A percentile compares a stretch with the other conserved stretches of the same genome.
Conservation (phyloP, 768 basidiomycete genomes). For the Boletus sensibilis region DNA sequence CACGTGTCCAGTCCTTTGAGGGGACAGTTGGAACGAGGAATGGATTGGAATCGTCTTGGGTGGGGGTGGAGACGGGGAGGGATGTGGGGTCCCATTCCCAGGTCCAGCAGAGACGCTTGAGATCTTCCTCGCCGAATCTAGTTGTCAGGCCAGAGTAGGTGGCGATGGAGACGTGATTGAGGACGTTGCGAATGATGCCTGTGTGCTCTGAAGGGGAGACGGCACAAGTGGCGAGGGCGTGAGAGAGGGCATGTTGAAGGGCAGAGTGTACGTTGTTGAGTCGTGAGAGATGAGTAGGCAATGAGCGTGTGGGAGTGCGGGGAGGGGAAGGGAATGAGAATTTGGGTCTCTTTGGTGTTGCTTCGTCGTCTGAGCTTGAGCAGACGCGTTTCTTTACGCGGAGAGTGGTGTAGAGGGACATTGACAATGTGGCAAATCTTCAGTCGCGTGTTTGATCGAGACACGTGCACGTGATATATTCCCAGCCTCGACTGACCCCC, state of each 20-base stretch:
- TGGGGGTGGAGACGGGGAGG: constrained; percentile 30
- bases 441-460: constrained; percentile 21
- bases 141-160: constrained; percentile 67
- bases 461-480: constrained; percentile 36
- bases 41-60: constrained; percentile 64
- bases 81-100: constrained; percentile 81
- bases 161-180: constrained; percentile 70
- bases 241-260: constrained; percentile 79
- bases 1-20: constrained; percentile 70
- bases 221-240: constrained; percentile 80
- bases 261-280: constrained; percentile 64
- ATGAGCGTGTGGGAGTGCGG: constrained; percentile 37
- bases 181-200: constrained; percentile 71
- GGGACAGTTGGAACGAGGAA: constrained; percentile 52
- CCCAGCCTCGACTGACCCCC: constrained; percentile 12
- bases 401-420: constrained; percentile 38
- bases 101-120: constrained; percentile 78
- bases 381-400: constrained; percentile 66
- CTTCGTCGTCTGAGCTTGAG: constrained; percentile 50
- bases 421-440: too few relatives aligned
- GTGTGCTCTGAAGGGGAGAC: constrained; percentile 75
- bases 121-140: constrained; percentile 64
- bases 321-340: constrained; percentile 48
- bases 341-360: constrained; percentile 67
- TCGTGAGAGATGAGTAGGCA: constrained; percentile 61